A percentile compares a stretch with the other conserved stretches of the same genome.
Evolutionary conservation across 108 stramenopile genomes (phyloP).

Genomic region (Cyclostephanos invisitatus): DNA sequence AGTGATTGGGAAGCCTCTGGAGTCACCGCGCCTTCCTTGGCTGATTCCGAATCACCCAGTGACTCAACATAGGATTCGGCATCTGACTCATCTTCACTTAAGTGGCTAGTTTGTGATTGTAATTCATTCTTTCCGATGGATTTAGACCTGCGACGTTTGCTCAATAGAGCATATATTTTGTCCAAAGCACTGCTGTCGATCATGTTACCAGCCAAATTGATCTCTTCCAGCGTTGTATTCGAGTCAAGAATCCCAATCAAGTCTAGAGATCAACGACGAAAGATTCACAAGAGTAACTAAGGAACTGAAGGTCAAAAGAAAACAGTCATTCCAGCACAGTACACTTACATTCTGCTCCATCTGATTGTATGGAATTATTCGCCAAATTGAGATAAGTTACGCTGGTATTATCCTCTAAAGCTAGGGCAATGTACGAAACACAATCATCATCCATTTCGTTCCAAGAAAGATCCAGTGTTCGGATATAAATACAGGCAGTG

Average conservation of each 20-base stretch:
- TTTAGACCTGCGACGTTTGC: slow-evolving; percentile 6
- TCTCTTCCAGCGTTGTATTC: slow-evolving; percentile 33
- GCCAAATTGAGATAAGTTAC: slow-evolving; percentile 29
- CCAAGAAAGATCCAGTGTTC: slow-evolving; percentile 25
- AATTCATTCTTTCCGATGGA: too few species aligned
- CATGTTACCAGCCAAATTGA: slow-evolving; percentile 42
- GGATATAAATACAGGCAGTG: slow-evolving; percentile 14
- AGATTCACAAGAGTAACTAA: not conserved
- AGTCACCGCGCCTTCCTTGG: too few species aligned
- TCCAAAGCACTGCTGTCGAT: slow-evolving; percentile 28
- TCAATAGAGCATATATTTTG: slow-evolving; percentile 25
- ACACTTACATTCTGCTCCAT: slow-evolving; percentile 43
- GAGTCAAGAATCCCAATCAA: slow-evolving; percentile 40
- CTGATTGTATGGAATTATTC: slow-evolving; percentile 34
- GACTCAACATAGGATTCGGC: too few species aligned
- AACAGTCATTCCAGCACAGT: not conserved
- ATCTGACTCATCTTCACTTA: too few species aligned
- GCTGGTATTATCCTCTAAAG: slow-evolving; percentile 28
- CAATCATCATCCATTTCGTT: slow-evolving; percentile 38
- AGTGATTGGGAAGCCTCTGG: too few species aligned
- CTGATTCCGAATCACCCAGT: too few species aligned
- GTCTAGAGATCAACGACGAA: slow-evolving; percentile 10
- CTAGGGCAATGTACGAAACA: slow-evolving; percentile 25
- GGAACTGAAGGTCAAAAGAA: not conserved
- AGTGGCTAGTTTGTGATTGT: too few species aligned